Conservation (phyloP, 2,329 filamentous ascomycete genomes). For the Pleomassaria siparia region DNA sequence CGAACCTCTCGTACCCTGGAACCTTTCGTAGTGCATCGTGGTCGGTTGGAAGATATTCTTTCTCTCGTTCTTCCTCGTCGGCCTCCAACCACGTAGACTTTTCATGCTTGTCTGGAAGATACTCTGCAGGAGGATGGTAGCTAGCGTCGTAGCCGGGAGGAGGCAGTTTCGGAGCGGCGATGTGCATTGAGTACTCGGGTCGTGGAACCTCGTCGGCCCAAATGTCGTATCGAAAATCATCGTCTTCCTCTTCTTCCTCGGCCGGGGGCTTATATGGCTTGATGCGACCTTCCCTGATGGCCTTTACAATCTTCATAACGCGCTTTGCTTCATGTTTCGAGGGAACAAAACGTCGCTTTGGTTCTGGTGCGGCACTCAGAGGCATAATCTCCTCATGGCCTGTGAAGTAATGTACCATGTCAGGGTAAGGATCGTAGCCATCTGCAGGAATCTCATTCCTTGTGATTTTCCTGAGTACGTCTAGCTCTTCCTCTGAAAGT, state of each 20-base stretch:
- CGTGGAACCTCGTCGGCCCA: slow-evolving; percentile 90
- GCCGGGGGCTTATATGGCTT: slow-evolving; percentile 80
- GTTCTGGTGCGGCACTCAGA: slow-evolving; percentile 88
- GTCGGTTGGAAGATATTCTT: slow-evolving; percentile 81
- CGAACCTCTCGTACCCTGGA: slow-evolving; percentile 83
- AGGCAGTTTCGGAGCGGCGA: slow-evolving; percentile 88
- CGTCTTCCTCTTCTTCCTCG: slow-evolving; percentile 72
- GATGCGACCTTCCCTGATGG: slow-evolving; percentile 91
- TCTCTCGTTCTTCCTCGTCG: slow-evolving; percentile 88
- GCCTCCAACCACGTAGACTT: slow-evolving; percentile 79
- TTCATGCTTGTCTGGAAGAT: slow-evolving; percentile 84
- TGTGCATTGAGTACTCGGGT: slow-evolving; percentile 87
- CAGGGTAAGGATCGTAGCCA: slow-evolving; percentile 89
- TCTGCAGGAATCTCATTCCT: slow-evolving; percentile 85
- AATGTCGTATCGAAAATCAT: slow-evolving; percentile 78
- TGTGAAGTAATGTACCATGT: slow-evolving; percentile 92
- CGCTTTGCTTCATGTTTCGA: slow-evolving; percentile 97
- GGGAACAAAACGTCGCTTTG: slow-evolving; percentile 91
- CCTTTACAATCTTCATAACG: slow-evolving; percentile 95
- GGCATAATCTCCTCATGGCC: slow-evolving; percentile 92
- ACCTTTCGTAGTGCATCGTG: slow-evolving; percentile 86
- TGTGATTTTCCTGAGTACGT: slow-evolving; percentile 84
- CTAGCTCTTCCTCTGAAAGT: slow-evolving; percentile 82
- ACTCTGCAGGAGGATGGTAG: slow-evolving; percentile 94
- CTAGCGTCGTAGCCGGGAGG: slow-evolving; percentile 94